Conservation (phyloP, 768 basidiomycete species). For the Lactarius deliciosus region DNA sequence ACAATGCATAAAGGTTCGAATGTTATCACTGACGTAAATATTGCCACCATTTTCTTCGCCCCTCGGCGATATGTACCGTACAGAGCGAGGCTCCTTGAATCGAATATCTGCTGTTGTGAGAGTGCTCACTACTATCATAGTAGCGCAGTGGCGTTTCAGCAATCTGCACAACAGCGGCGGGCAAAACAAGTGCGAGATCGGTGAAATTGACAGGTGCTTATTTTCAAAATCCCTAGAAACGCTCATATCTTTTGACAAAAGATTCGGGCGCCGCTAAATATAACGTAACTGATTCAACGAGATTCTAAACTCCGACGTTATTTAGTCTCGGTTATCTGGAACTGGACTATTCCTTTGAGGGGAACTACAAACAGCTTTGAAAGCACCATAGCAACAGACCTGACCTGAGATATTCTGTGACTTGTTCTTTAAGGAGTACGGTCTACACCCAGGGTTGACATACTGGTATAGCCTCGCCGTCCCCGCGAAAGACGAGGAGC, state of each 20-base stretch:
- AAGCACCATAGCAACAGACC: neutral
- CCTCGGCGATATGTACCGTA: neutral
- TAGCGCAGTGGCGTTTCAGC: neutral
- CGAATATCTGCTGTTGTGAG: neutral
- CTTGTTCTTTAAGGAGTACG: neutral
- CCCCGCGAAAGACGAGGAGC: neutral
- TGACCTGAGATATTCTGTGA: neutral
- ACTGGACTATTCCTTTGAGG: neutral
- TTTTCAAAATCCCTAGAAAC: neutral
- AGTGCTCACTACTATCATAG: neutral
- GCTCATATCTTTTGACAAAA: neutral
- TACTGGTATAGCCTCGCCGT: too few relatives aligned
- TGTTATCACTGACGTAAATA: neutral
- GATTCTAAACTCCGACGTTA: neutral
- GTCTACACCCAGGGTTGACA: neutral
- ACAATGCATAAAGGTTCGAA: neutral
- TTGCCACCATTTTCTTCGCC: neutral
- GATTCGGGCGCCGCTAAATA: neutral
- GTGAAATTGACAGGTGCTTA: neutral
- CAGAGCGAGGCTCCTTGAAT: neutral
- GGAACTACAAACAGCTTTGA: neutral
- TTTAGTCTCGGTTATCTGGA: neutral
- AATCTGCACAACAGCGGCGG: neutral
- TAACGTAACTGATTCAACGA: neutral
- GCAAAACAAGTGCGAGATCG: neutral